These are phyloP conservation scores for Kuraishia floccosa DNA, from an alignment of 805 yeast species.

Conservation along the genomic window DNA sequence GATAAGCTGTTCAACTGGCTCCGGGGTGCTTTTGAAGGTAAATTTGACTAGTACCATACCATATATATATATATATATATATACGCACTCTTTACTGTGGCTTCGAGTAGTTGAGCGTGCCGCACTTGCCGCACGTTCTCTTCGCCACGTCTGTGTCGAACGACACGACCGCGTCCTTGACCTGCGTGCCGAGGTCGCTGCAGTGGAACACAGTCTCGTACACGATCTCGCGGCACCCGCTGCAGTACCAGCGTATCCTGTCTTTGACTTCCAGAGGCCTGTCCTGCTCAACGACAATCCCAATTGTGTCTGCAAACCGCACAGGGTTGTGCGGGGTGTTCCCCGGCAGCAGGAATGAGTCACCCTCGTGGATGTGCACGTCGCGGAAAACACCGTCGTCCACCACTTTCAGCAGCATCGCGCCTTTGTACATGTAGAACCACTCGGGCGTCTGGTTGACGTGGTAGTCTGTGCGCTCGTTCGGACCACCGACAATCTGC, in stretches of 20 bases:
- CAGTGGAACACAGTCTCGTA: constrained; percentile 67
- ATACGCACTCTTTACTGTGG: constrained; percentile 24
- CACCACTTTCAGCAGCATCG: constrained; percentile 76
- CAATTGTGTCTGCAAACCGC: constrained; percentile 75
- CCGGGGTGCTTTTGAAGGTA: constrained; percentile 38
- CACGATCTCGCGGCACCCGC: constrained; percentile 50
- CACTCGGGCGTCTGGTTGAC: constrained; percentile 92
- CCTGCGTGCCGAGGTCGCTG: constrained; percentile 80
- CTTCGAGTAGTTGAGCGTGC: constrained; percentile 57
- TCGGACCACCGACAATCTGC: constrained; percentile 85
- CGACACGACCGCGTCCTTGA: constrained; percentile 64
- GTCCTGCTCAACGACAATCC: constrained; percentile 87
- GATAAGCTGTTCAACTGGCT: constrained; percentile 67
- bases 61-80: no score
- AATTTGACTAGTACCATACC: constrained; percentile 5
- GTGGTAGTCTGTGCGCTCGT: constrained; percentile 88
- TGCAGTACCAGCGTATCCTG: constrained; percentile 81
- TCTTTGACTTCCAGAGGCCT: constrained; percentile 66
- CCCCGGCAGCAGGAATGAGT: constrained; percentile 77
- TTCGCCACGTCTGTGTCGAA: constrained; percentile 54
- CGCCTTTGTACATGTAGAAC: constrained; percentile 81
- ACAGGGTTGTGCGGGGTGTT: constrained; percentile 88
- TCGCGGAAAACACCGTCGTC: constrained; percentile 70
- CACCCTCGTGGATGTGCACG: constrained; percentile 71
- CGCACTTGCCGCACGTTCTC: constrained; percentile 69